Evolutionary conservation across 371 early-diverging fungal species (phyloP).

Genomic region (Batrachochytrium dendrobatidis): DNA sequence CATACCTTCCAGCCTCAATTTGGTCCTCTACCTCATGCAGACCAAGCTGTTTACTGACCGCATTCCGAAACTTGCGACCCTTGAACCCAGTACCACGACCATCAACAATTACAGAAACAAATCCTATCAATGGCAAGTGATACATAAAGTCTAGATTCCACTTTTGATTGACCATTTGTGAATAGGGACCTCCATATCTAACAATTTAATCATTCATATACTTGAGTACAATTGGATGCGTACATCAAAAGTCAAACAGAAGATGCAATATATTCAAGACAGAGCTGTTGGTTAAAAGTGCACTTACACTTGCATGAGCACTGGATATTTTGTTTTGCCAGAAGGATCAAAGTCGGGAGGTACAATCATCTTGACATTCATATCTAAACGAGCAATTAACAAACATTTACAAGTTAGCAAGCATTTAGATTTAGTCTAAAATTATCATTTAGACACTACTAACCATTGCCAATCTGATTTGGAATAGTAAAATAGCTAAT

Average conservation of each 20-base stretch:
- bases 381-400: constrained; percentile 33
- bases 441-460: constrained; percentile 12
- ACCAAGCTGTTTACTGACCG: constrained; percentile 77
- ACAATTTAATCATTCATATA: background rate
- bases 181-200: constrained; percentile 76
- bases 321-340: constrained; percentile 63
- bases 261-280: no score
- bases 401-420: background rate
- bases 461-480: constrained; percentile 33
- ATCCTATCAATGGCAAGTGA: constrained; percentile 30
- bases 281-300: background rate
- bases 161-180: constrained; percentile 68
- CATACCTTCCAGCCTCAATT: constrained; percentile 65
- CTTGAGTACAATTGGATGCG: background rate
- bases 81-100: constrained; percentile 85
- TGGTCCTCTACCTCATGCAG: constrained; percentile 77
- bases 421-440: background rate
- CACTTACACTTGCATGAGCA: constrained; percentile 74
- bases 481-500: constrained; percentile 44
- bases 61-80: constrained; percentile 73
- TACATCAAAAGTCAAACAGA: background rate
- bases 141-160: constrained; percentile 52
- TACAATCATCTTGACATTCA: constrained; percentile 76
- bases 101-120: constrained; percentile 51
- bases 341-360: constrained; percentile 75